Evolutionary conservation across 108 stramenopile species (phyloP).

Genomic region (Chaetoceros tenuissimus): DNA sequence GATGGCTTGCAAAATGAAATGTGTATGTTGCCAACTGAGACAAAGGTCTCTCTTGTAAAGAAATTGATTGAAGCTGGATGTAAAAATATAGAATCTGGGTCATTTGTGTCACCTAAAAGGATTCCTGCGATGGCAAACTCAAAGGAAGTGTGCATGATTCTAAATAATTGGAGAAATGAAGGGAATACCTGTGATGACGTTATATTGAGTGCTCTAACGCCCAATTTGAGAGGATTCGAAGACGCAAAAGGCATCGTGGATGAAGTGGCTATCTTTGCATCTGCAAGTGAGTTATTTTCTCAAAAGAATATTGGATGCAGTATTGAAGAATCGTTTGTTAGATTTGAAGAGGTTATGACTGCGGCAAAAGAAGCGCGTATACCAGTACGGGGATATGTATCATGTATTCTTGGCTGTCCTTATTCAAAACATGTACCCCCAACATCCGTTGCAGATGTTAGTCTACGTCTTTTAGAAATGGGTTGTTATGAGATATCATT

Average conservation of each 20-base stretch:
- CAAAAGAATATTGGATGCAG: conserved; percentile 78
- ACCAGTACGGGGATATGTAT: conserved; percentile 81
- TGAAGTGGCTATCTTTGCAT: conserved; percentile 82
- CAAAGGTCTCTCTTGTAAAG: conserved; percentile 48
- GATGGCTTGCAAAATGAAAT: conserved; percentile 82
- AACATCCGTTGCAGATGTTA: conserved; percentile 44
- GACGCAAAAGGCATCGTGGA: conserved; percentile 26
- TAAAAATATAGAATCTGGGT: conserved; percentile 56
- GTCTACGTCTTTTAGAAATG: conserved; percentile 53
- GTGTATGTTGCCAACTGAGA: conserved; percentile 28
- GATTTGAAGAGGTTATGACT: conserved; percentile 49
- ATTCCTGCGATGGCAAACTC: conserved; percentile 84
- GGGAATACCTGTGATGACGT: conserved; percentile 13
- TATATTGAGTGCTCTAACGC: conserved; percentile 46
- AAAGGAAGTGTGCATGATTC: conserved; percentile 24
- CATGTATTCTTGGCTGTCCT: conserved; percentile 83
- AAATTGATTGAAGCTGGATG: conserved; percentile 56
- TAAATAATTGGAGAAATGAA: conserved; percentile 7
- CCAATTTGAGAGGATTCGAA: conserved; percentile 68
- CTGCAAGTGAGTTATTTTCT: conserved; percentile 81
- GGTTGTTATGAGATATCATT: conserved; percentile 82
- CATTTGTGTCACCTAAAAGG: conserved; percentile 88
- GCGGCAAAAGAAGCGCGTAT: conserved; percentile 28
- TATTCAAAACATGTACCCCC: conserved; percentile 69
- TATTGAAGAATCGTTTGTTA: conserved; percentile 68